Evolutionary conservation across 2,329 filamentous ascomycete genomes (phyloP).

Genomic region (Phyllosticta capitalensis): DNA sequence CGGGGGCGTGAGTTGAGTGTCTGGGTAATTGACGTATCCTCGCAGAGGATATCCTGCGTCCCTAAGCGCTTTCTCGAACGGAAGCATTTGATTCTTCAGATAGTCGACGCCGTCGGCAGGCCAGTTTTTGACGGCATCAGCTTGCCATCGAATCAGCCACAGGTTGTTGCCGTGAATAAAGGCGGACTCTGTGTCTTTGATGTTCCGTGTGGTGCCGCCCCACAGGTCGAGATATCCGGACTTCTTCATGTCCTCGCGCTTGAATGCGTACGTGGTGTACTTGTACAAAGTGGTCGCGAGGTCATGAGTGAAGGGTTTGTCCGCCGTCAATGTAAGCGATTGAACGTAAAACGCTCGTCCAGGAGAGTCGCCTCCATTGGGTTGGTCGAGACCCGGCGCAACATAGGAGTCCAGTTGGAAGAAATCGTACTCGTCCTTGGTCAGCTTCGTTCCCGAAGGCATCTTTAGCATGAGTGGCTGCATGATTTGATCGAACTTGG

Average conservation of each 20-base stretch:
- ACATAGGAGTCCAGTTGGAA: slow-evolving; percentile 14
- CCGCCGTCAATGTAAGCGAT: slow-evolving; percentile 13
- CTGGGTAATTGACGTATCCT: slow-evolving; percentile 17
- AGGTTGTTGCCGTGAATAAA: slow-evolving; percentile 15
- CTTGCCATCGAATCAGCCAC: slow-evolving; percentile 18
- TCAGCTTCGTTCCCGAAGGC: slow-evolving; percentile 13
- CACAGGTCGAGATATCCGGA: slow-evolving; percentile 17
- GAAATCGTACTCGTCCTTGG: slow-evolving; percentile 13
- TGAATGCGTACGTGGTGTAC: slow-evolving; percentile 11
- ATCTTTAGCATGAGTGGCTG: slow-evolving; percentile 13
- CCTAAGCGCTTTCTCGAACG: slow-evolving; percentile 14
- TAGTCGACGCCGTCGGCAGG: slow-evolving; percentile 15
- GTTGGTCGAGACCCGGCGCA: slow-evolving; percentile 4
- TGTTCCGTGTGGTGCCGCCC: slow-evolving; percentile 15
- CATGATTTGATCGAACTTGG: slow-evolving; percentile 14
- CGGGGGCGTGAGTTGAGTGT: slow-evolving; percentile 13
- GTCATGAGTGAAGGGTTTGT: slow-evolving; percentile 13
- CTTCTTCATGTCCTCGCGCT: slow-evolving; percentile 15
- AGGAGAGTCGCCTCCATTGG: slow-evolving; percentile 14
- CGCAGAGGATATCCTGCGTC: slow-evolving; percentile 12
- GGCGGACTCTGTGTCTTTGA: slow-evolving; percentile 14
- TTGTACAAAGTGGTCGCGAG: slow-evolving; percentile 13
- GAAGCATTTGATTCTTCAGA: slow-evolving; percentile 15
- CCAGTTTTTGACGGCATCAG: slow-evolving; percentile 13
- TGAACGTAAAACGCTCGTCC: slow-evolving; percentile 15